Base-by-base conservation (phyloP, 2,329 filamentous ascomycete species). In the Metarhizium sp. region DNA sequence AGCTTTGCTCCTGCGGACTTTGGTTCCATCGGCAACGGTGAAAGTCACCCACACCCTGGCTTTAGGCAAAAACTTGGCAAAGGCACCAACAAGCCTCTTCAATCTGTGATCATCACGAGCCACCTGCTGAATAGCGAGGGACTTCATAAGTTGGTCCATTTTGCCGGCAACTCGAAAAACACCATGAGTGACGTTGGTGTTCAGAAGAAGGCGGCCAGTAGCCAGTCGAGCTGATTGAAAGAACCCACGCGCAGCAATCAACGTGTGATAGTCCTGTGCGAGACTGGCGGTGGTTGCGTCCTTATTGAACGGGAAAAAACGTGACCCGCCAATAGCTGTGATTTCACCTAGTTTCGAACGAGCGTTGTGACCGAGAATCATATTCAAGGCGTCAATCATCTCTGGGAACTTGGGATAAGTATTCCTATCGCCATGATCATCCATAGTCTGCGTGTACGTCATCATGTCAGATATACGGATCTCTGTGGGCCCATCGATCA, bases 141-240 rank as follows among this genome's bases (percentile, higher is more conserved):
- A 53, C 1, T 57, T 32, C 29, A 75, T 73, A 4, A 78, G 59
- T 0, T 68, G 57, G 1, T 61, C 59, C 2, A 79, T 59, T 0
- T 57, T 57, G 2, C 75, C 72, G 2, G 66, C 59, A 3, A 68
- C 63, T 11, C 73, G 76, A 64, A 83, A 83, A 18, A 81, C 72
- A 3, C 75, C 76, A 58, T 81, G 75, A 0, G 77, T 76, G 10
- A 81, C 75, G 55, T 84, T 82, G 50, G 72, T 70, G 58, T 84
- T 84, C 30, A 83, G 66, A 0, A 84, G 71, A 1, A 83, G 61
- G 0, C 78, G 71, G 2, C 78, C 79, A 0, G 80, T 83, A 0
- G 75, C 75, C 0, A 78, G 69, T 6, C 79, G 77, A 2, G 76
- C 72, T 36, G 78, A 81, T 61, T 80, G 77, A 55, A 81, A 81